These are phyloP conservation scores for Grosmannia huntii DNA, from an alignment of 2,329 filamentous ascomycete genomes.

Conservation along the genomic window DNA sequence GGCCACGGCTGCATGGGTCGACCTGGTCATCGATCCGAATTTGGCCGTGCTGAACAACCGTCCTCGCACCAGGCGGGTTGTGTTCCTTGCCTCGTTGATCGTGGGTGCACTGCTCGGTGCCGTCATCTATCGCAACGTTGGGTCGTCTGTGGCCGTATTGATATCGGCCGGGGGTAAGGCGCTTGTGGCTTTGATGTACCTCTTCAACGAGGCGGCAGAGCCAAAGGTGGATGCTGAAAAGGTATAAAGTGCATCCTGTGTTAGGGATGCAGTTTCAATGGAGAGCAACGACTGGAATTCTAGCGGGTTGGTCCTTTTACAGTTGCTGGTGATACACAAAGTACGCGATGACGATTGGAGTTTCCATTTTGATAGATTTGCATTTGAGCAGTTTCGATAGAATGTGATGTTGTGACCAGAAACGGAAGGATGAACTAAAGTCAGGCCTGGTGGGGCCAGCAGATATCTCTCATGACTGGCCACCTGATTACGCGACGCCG, in stretches of 20 bases:
- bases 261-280: neutral
- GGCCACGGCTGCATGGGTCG: slow-evolving; percentile 51
- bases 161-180: slow-evolving; percentile 32
- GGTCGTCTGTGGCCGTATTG: slow-evolving; percentile 29
- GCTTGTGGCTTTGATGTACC: slow-evolving; percentile 29
- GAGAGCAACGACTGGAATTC: neutral
- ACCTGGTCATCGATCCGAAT: slow-evolving; percentile 41
- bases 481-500: slow-evolving; percentile 6
- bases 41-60: slow-evolving; percentile 34
- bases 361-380: neutral
- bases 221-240: slow-evolving; percentile 3
- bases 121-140: slow-evolving; percentile 29
- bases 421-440: neutral
- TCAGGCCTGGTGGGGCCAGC: neutral
- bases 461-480: neutral
- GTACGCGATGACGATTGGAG: neutral
- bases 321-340: neutral
- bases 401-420: neutral
- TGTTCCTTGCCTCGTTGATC: slow-evolving; percentile 35
- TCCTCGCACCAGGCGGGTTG: slow-evolving; percentile 33
- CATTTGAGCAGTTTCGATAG: neutral
- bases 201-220: slow-evolving; percentile 27
- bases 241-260: slow-evolving; percentile 2
- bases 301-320: neutral
- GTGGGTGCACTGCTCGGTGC: slow-evolving; percentile 39